These are phyloP conservation scores for Boletus rubroflammeus DNA, from an alignment of 768 basidiomycete species.

Conservation along the genomic window DNA sequence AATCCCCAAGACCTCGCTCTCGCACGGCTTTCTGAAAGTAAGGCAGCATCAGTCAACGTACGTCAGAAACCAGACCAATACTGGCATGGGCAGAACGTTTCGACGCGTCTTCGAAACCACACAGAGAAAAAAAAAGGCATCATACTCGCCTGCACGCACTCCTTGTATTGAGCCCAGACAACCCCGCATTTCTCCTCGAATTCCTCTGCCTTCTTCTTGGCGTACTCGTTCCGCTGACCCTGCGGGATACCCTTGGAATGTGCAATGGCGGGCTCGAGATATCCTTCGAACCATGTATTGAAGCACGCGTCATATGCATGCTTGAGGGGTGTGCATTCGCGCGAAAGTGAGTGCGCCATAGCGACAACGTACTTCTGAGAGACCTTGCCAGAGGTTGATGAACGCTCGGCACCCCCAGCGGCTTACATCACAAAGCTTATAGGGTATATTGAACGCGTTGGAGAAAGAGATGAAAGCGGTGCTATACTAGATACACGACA, in stretches of 20 bases:
- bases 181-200: conserved; percentile 84
- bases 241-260: conserved; percentile 37
- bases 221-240: conserved; percentile 54
- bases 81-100: background rate
- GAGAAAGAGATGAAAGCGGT: conserved; percentile 2
- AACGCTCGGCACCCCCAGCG: background rate
- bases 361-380: background rate
- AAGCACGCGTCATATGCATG: conserved; percentile 91
- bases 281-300: conserved; percentile 97
- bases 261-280: conserved; percentile 75
- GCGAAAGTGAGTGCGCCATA: conserved; percentile 80
- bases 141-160: conserved; percentile 73
- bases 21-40: conserved; percentile 66
- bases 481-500: conserved; percentile 14
- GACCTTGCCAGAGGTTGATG: background rate
- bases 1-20: conserved; percentile 68
- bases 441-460: background rate
- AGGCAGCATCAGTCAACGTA: background rate
- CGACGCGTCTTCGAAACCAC: background rate
- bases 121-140: background rate
- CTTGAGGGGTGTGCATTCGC: conserved; percentile 88
- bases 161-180: conserved; percentile 76
- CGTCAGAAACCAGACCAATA: background rate
- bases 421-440: conserved; percentile 18
- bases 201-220: conserved; percentile 79